Evolutionary conservation across 345 rosid species (phyloP), one percentile per base, ranked within the genome.

Genomic region (Aegle marmelos): DNA sequence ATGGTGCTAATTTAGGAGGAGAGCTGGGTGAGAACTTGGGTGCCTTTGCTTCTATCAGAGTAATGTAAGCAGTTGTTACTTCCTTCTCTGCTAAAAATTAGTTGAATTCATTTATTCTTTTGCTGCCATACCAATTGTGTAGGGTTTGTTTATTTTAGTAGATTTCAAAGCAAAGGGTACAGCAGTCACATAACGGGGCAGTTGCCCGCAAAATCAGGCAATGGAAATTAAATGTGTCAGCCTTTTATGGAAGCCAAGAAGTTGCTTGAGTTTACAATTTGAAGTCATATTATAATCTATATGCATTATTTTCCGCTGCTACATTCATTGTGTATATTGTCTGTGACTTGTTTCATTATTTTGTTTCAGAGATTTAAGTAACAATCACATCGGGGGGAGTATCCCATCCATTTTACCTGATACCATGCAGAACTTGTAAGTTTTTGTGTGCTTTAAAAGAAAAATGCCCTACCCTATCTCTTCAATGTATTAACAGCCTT

Each of bases 1-100:
- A 86, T 87, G 98, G 90, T 63, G 98, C 98, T 59, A 94, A 93
- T 85, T 88, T 97, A 91, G 89, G 91, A 84, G 99, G 99, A 81
- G 91, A 87, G 87, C 90, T 97, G 73, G 98, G 98, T 33, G 88
- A 91, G 60, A 79, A 62, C 88, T 90, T 97, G 79, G 84, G 82
- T 50, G 67, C 60, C 68, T 94, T 97, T 82, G 50, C 91, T 83
- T 91, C 98, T 41, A 94, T 97, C 80, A 86, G 66, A 80, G 73
- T 86, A 80, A 90, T 97, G 99, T 97, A 89, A 90, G 95, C 75
- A 57, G 65, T 39, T 71, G 56, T 53, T 73, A 41, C 8, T 22
- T 59, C 31, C 1, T 4, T 41, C 16, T 45, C 11, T 64, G n/a
- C 62, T 11, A 64, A 16, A 59, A 14, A 48, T 22, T 63, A 33